Evolutionary conservation across 2,329 filamentous ascomycete genomes (phyloP).

Genomic region (Colletotrichum caudatum): DNA sequence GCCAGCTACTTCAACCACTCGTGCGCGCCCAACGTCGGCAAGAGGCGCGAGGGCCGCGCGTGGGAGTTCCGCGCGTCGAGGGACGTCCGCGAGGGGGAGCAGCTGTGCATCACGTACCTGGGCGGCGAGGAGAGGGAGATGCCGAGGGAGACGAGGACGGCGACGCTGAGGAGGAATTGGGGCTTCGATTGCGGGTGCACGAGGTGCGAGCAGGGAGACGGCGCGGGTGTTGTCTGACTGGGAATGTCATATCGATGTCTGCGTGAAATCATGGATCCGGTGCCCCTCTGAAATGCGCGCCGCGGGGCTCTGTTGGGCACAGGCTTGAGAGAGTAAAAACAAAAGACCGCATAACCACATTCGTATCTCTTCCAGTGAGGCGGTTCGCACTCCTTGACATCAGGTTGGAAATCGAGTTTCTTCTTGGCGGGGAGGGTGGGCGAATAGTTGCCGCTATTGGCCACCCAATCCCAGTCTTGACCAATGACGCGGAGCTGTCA

Average conservation of each 20-base stretch:
- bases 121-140: constrained; percentile 29
- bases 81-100: constrained; percentile 12
- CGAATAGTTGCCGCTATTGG: neutral
- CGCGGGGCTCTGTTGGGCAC: neutral
- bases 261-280: neutral
- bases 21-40: constrained; percentile 28
- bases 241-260: neutral
- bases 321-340: neutral
- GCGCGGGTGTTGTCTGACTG: neutral
- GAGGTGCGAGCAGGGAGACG: constrained; percentile 16
- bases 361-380: neutral
- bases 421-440: neutral
- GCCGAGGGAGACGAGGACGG: constrained; percentile 22
- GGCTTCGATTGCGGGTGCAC: constrained; percentile 35
- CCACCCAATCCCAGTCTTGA: neutral
- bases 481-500: neutral
- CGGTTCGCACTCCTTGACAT: neutral
- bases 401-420: neutral
- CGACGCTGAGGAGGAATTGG: constrained; percentile 32
- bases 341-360: neutral
- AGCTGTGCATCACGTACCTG: constrained; percentile 35
- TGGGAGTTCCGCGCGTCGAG: constrained; percentile 33
- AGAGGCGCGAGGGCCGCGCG: constrained; percentile 26
- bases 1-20: constrained; percentile 40
- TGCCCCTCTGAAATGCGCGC: too few relatives aligned